A percentile compares a stretch with the other conserved stretches of the same genome.
phyloP scores from a whole-genome alignment of 2,329 filamentous ascomycete species.

The Mycosphaerella sp. region DNA sequence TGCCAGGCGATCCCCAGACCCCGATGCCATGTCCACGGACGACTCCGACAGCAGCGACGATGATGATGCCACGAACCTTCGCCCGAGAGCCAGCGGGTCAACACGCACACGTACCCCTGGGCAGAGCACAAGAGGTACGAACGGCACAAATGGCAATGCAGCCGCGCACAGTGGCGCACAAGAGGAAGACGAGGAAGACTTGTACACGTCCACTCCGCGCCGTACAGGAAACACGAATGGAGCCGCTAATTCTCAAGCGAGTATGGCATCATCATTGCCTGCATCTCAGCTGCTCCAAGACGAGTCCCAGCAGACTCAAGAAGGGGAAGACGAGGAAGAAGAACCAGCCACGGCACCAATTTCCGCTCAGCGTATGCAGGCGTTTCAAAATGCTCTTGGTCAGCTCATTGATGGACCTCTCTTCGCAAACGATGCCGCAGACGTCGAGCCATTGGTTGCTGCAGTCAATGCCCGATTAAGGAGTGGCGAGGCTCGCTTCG shows the following conservation, averaged over 20 bases:
- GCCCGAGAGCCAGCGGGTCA: constrained; percentile 28
- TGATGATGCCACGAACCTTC: constrained; percentile 46
- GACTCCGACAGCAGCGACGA: constrained; percentile 53
- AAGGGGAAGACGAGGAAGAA: constrained; percentile 31
- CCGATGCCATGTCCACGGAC: constrained; percentile 50
- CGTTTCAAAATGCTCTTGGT: constrained; percentile 76
- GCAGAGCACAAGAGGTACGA: constrained; percentile 20
- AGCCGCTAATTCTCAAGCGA: constrained; percentile 49
- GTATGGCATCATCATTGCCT: constrained; percentile 73
- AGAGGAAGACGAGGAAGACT: constrained; percentile 49
- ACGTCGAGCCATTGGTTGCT: constrained; percentile 65
- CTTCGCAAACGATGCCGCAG: constrained; percentile 82
- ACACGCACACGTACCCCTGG: constrained; percentile 23
- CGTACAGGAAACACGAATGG: constrained; percentile 29
- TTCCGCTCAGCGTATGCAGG: constrained; percentile 56
- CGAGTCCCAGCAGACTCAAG: constrained; percentile 42
- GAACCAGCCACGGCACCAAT: constrained; percentile 47
- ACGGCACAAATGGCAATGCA: constrained; percentile 21
- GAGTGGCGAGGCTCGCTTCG: constrained; percentile 56
- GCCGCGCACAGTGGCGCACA: constrained; percentile 30
- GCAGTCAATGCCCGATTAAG: constrained; percentile 72
- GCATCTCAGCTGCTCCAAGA: constrained; percentile 62
- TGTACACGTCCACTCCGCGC: constrained; percentile 42
- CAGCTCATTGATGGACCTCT: constrained; percentile 73
- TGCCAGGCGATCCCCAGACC: constrained; percentile 56